These are phyloP conservation scores for Oryza longistaminata DNA, from an alignment of 176 grass and related monocot species.

Conservation along the genomic window DNA sequence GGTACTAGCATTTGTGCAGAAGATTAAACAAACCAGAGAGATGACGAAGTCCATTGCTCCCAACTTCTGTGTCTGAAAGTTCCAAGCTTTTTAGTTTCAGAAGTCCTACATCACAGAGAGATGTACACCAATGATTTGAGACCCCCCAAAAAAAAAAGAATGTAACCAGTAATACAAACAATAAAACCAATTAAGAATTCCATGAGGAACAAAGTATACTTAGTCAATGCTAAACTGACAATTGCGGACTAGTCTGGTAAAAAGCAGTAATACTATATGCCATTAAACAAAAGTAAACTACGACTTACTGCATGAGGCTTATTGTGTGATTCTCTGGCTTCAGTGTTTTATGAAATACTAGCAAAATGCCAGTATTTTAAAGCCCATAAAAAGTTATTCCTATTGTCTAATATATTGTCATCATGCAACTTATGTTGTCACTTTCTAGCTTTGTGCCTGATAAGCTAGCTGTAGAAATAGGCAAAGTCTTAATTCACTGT, in stretches of 20 bases:
- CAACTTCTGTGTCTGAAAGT: slow-evolving; percentile 86
- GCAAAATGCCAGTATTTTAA: too few species aligned
- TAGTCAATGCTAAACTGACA: neutral
- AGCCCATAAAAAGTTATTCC: too few species aligned
- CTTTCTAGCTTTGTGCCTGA: too few species aligned
- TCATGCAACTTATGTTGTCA: too few species aligned
- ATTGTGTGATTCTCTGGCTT: neutral
- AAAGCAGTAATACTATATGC: neutral
- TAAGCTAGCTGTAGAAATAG: too few species aligned
- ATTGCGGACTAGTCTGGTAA: neutral
- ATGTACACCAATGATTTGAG: slow-evolving; percentile 9
- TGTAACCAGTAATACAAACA: neutral
- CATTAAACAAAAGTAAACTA: slow-evolving; percentile 1
- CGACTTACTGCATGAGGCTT: neutral
- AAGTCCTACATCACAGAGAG: slow-evolving; percentile 59
- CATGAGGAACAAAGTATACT: neutral
- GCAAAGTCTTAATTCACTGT: too few species aligned
- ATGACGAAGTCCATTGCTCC: slow-evolving; percentile 86
- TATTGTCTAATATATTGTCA: too few species aligned
- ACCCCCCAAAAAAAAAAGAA: neutral
- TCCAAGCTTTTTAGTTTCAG: slow-evolving; percentile 74
- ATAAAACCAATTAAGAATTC: neutral
- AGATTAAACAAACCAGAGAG: slow-evolving; percentile 73
- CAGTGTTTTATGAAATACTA: neutral
- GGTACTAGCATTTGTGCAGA: slow-evolving; percentile 26